phyloP scores from a whole-genome alignment of 225 moss, liverwort and hornwort species.

The Pleurozium schreberi region DNA sequence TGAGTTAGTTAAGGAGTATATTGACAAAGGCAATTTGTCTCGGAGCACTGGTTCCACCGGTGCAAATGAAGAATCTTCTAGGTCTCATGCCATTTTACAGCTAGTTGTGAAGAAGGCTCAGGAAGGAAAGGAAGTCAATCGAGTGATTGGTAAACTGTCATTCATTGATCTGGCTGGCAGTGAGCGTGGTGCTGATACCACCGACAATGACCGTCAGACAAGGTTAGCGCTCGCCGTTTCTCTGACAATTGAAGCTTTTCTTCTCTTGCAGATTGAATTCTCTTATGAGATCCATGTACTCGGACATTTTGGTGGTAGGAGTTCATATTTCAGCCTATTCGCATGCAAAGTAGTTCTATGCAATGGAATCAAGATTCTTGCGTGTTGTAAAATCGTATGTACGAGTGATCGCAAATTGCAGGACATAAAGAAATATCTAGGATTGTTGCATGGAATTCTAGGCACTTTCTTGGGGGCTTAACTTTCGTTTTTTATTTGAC shows the following conservation, averaged over 20 bases:
- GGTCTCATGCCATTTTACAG: constrained; percentile 98
- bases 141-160: constrained; percentile 74
- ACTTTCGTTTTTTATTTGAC: background rate
- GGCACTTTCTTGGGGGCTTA: background rate
- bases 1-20: constrained; percentile 61
- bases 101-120: constrained; percentile 82
- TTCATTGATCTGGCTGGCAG: constrained; percentile 83
- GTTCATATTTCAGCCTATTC: background rate
- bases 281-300: background rate
- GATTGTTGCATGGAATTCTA: background rate
- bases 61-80: constrained; percentile 98
- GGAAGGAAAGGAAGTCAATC: constrained; percentile 78
- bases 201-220: constrained; percentile 99
- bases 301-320: background rate
- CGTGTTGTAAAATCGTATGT: background rate
- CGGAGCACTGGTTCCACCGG: constrained; percentile 92
- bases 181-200: constrained; percentile 99
- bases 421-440: background rate
- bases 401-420: background rate
- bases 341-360: background rate
- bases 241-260: background rate
- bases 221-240: constrained; percentile 16
- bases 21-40: constrained; percentile 36
- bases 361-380: background rate
- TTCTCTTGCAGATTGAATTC: background rate